These are phyloP conservation scores for Neurospora discreta DNA, from an alignment of 495 filamentous ascomycete species.

Conservation along the genomic window DNA sequence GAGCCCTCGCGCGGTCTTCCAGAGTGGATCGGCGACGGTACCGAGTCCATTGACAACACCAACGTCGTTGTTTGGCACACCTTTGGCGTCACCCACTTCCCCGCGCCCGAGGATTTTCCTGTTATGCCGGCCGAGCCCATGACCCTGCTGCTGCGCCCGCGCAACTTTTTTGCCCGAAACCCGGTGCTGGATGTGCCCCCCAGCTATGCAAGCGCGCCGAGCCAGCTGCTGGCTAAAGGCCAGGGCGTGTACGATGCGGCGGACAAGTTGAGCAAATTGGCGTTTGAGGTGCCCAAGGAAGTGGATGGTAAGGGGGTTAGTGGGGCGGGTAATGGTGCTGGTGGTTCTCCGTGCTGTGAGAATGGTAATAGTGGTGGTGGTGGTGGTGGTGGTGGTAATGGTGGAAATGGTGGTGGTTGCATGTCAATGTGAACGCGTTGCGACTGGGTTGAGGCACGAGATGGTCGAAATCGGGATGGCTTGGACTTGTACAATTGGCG, in stretches of 20 bases:
- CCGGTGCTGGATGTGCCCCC: constrained; percentile 83
- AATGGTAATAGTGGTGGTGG: constrained; percentile 14
- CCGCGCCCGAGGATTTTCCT: constrained; percentile 85
- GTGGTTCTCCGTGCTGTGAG: neutral
- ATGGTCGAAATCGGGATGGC: constrained; percentile 1
- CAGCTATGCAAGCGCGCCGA: constrained; percentile 63
- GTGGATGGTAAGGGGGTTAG: constrained; percentile 17
- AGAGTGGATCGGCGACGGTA: constrained; percentile 72
- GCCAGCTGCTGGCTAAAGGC: constrained; percentile 45
- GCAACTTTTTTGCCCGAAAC: constrained; percentile 81
- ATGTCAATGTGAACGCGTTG: constrained; percentile 44
- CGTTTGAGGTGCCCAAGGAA: constrained; percentile 23
- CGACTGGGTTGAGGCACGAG: neutral
- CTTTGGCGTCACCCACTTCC: constrained; percentile 89
- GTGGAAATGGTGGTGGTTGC: constrained; percentile 42
- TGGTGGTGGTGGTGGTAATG: constrained; percentile 12
- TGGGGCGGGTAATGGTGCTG: neutral
- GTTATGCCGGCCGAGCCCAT: constrained; percentile 85
- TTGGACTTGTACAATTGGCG: constrained; percentile 19
- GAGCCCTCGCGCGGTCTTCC: constrained; percentile 69
- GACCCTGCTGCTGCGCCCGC: constrained; percentile 69
- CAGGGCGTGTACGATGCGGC: constrained; percentile 33
- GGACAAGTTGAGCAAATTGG: constrained; percentile 36
- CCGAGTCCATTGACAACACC: constrained; percentile 64
- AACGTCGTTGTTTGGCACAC: constrained; percentile 96